Evolutionary conservation across 768 basidiomycete species (phyloP).

Genomic region (Boletales sp.): DNA sequence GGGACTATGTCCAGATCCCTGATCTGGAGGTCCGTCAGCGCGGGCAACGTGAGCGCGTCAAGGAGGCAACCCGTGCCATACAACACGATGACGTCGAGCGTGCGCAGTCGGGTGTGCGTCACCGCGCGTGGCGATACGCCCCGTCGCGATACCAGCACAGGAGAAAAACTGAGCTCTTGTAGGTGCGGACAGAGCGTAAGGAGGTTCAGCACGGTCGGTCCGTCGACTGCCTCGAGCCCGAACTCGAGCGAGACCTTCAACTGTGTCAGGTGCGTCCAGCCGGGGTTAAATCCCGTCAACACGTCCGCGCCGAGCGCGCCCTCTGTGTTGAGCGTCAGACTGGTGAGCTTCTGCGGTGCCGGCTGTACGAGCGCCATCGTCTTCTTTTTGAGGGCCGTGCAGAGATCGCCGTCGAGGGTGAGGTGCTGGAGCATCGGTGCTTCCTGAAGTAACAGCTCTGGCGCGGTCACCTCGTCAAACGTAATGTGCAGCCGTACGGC

Average conservation of each 20-base stretch:
- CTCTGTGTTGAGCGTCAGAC: conserved; percentile 9
- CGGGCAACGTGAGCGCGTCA: conserved; percentile 13
- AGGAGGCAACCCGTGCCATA: conserved; percentile 6
- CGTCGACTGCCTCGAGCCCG: not conserved
- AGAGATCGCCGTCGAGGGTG: conserved; percentile 10
- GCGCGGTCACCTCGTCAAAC: conserved; percentile 8
- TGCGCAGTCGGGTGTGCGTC: conserved; percentile 11
- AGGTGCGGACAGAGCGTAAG: conserved; percentile 20
- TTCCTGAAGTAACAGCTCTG: conserved; percentile 14
- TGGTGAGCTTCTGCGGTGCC: conserved; percentile 1
- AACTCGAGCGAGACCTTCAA: conserved; percentile 5
- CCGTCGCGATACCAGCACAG: not conserved
- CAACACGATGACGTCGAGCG: conserved; percentile 8
- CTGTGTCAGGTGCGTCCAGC: conserved; percentile 14
- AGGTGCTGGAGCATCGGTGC: conserved; percentile 18
- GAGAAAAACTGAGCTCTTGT: conserved; percentile 7
- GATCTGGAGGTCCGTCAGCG: conserved; percentile 8
- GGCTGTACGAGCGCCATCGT: conserved; percentile 7
- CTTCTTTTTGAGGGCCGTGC: not conserved
- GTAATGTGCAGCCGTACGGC: conserved; percentile 8
- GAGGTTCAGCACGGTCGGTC: conserved; percentile 4
- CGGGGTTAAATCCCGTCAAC: conserved; percentile 9
- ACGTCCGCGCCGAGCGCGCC: not conserved
- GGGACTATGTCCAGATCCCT: conserved; percentile 16
- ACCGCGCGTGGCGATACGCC: not conserved